Base-by-base conservation (phyloP, 805 yeast genomes). In the Kodamaea kaohsiungensis region DNA sequence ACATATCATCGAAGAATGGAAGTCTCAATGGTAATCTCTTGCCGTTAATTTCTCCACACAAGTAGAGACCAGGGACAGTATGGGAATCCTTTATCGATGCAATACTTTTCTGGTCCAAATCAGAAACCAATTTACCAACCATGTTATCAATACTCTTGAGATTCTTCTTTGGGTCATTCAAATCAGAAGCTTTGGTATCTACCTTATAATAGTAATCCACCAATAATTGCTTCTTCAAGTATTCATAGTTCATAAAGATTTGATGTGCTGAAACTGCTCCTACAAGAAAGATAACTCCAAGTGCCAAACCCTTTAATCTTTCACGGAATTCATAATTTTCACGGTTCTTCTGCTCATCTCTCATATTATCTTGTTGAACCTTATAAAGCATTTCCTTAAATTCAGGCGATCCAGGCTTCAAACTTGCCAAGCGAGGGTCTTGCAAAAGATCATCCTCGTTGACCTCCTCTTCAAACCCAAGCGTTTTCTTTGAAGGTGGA, bases 1-100 rank as follows among this genome's bases (percentile, higher is more conserved):
- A 61, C 70, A 78, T 78, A 40, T 80, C 80, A 63, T 91, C 90
- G 61, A 93, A 91, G 59, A 77, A 79, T 1, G 77, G 71, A 5
- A 88, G 68, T 62, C 96, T 76, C 27, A 78, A 66, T 2, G 96
- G 96, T 6, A 80, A 66, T 51, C 66, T 58, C 75, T 75, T 56
- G 63, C 73, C 48, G 61, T 73, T 48, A 53, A 60, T 53, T 0
- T 61, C 54, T 57, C 79, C 79, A 60, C 66, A 68, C 6, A 74
- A 54, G 58, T 76, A 76, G 19, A 76, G 60, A 0, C 80, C 80
- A 3, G 72, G 52, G 7, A 56, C 59, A 3, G 39, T n/a, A 12
- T 61, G 57, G 6, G 76, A 72, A 35, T 61, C 58, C 49, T 63
- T 53, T 22, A 71, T 50, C 10, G 60, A 52, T 12, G 38, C 49